Base-by-base conservation (phyloP, 805 yeast genomes). In the Metschnikowia peoriensis region DNA sequence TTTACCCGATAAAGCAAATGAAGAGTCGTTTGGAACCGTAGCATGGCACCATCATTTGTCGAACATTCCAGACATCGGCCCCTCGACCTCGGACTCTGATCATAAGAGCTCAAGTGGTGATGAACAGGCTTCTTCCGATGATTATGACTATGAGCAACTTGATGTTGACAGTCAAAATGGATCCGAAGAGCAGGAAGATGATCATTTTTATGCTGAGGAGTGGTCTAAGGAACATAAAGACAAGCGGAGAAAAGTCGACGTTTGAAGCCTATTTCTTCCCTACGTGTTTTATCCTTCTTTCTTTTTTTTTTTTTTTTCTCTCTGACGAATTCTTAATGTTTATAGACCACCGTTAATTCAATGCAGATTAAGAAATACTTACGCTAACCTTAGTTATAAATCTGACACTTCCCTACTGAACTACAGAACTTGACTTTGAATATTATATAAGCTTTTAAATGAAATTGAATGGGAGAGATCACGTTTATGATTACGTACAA, bases 161-260 rank as follows among this genome's bases (percentile, higher is more conserved):
- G 60, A 56, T n/a, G 38, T 58, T 8, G 56, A 45, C 41, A 51
- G 58, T 45, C 57, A 50, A 14, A 54, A 53, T 37, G 61, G 53
- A n/a, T 49, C 51, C 9, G 60, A 55, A 35, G 61, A 58, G 43
- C 50, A 44, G 16, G 61, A 56, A 37, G 61, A 58, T 40, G 45
- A 56, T 14, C 41, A 51, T 3, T 58, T 51, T 42, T 58, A 58
- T 46, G 53, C 49, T 15, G 48, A 42, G 12, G 50, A 53, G 28
- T 58, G 61, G 61, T 38, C 56, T 11, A 51, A 49, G 41, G 60
- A 57, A 28, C 50, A 32, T 10, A 44, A 34, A 12, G 43, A 38
- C 32, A 51, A 52, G 32, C 45, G 53, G 17, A 41, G 49, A 29
- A 43, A 49, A 41, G 41, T 32, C 41, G 47, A 35, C 8, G 22